Base-by-base conservation (phyloP, 116 monocot species). In the Posidonia oceanica region DNA sequence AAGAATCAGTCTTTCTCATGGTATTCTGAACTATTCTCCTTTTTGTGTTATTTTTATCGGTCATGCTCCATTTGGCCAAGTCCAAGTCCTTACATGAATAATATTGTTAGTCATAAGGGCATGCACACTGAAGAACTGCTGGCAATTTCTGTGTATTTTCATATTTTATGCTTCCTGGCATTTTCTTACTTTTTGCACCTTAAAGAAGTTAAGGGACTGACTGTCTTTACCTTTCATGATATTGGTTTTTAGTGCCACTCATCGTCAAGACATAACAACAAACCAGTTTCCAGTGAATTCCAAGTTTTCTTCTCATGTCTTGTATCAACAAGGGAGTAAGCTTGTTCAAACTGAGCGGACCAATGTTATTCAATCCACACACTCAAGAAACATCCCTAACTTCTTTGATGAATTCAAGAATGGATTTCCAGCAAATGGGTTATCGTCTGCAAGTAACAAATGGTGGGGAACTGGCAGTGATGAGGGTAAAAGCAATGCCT, bases 361-460 rank as follows among this genome's bases (percentile, higher is more conserved):
- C 15, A 73, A 63, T 68, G 36, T 76, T 38, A n/a, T 66, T 37
- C 86, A 75, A 14, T 57, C 68, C 52, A 64, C 36, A 53, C 79
- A 70, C 23, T 29, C 59, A 41, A 87, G 73, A 71, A 72, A 59
- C 52, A 76, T 94, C 52, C 87, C 83, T 12, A 81, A 80, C 38
- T 87, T 76, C 64, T 73, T 87, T 69, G 94, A 89, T 59, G 94
- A 94, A 66, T 90, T 94, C 39, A 81, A 83, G 59, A 79, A 70
- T 54, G 94, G 90, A n/a, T 94, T 94, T 65, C 94, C 94, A n/a
- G 42, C 79, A 39, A 80, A 62, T 73, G 94, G 94, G 69, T 75
- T 94, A 70, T 80, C 89, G 60, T 76, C 56, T 59, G 48, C 59
- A 39, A 74, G 83, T 16, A 13, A 41, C 20, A 81, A 78, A 71